phyloP scores from a whole-genome alignment of 495 filamentous ascomycete species.

The Podospora comata region DNA sequence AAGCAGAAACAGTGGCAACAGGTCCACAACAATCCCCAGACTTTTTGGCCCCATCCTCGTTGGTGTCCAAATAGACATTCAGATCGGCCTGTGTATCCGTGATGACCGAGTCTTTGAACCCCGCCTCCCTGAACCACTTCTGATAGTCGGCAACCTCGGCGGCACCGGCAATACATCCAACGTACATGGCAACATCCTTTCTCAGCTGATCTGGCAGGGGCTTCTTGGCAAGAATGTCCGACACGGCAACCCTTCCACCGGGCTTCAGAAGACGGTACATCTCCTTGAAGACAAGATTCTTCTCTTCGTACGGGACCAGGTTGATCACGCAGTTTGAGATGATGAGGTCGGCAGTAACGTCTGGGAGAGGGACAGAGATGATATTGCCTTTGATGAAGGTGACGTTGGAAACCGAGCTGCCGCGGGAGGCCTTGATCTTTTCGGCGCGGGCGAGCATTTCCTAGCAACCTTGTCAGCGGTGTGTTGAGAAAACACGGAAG shows the following conservation, averaged over 20 bases:
- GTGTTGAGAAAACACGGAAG: background rate
- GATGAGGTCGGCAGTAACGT: conserved; percentile 52
- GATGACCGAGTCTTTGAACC: conserved; percentile 57
- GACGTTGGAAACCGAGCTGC: conserved; percentile 30
- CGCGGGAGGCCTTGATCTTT: conserved; percentile 35
- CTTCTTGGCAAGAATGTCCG: conserved; percentile 60
- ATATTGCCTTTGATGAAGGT: conserved; percentile 54
- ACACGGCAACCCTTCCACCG: conserved; percentile 60
- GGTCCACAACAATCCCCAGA: conserved; percentile 6
- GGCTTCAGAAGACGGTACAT: conserved; percentile 60
- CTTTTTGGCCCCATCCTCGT: conserved; percentile 24
- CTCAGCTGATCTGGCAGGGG: conserved; percentile 48
- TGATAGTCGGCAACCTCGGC: conserved; percentile 55
- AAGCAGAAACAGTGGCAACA: background rate
- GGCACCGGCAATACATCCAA: conserved; percentile 61
- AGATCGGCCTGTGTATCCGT: conserved; percentile 53
- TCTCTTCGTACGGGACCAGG: conserved; percentile 58
- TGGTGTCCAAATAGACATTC: conserved; percentile 53
- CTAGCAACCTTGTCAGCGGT: conserved; percentile 27
- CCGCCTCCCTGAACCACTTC: conserved; percentile 49
- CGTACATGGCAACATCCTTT: conserved; percentile 51
- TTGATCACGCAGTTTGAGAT: conserved; percentile 62
- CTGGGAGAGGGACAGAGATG: conserved; percentile 48
- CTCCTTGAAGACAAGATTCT: conserved; percentile 56
- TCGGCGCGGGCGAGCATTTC: conserved; percentile 59